These are phyloP conservation scores for Candida mattraensis DNA, from an alignment of 805 yeast species.

Conservation along the genomic window DNA sequence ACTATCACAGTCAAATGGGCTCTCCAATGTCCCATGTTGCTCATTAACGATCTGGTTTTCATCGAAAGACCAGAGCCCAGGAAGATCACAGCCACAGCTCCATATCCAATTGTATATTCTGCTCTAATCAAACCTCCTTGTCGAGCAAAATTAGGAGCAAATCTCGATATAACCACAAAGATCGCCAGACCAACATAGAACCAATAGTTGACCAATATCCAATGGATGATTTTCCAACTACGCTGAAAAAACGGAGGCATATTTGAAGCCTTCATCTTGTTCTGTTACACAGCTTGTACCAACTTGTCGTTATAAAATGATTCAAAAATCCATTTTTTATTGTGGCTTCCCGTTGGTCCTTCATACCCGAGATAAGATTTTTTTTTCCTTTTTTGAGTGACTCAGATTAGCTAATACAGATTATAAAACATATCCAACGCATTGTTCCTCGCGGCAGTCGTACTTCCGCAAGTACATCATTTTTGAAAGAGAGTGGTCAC, in stretches of 20 bases:
- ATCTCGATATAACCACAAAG: constrained; percentile 71
- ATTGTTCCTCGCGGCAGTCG: too few relatives aligned
- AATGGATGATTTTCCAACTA: too few relatives aligned
- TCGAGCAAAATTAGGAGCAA: constrained; percentile 80
- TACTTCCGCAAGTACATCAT: too few relatives aligned
- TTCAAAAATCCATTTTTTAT: too few relatives aligned
- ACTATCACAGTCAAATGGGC: constrained; percentile 73
- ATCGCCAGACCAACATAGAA: constrained; percentile 71
- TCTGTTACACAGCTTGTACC: neutral
- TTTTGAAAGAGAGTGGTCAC: too few relatives aligned
- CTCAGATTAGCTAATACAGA: too few relatives aligned
- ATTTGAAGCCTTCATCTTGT: constrained; percentile 1
- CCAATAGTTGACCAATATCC: constrained; percentile 52
- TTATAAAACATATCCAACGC: too few relatives aligned
- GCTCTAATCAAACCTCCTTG: constrained; percentile 76
- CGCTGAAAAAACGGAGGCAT: neutral
- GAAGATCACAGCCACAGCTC: constrained; percentile 85
- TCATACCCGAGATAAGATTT: too few relatives aligned
- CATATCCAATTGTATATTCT: constrained; percentile 76
- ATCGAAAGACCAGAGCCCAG: constrained; percentile 79
- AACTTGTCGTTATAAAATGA: constrained; percentile 1
- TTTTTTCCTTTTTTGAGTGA: too few relatives aligned
- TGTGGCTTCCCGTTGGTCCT: too few relatives aligned
- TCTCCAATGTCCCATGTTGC: constrained; percentile 75
- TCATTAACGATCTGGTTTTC: constrained; percentile 58